These are phyloP conservation scores for Chondrus crispus DNA, from an alignment of 23 red algal species.

Conservation along the genomic window DNA sequence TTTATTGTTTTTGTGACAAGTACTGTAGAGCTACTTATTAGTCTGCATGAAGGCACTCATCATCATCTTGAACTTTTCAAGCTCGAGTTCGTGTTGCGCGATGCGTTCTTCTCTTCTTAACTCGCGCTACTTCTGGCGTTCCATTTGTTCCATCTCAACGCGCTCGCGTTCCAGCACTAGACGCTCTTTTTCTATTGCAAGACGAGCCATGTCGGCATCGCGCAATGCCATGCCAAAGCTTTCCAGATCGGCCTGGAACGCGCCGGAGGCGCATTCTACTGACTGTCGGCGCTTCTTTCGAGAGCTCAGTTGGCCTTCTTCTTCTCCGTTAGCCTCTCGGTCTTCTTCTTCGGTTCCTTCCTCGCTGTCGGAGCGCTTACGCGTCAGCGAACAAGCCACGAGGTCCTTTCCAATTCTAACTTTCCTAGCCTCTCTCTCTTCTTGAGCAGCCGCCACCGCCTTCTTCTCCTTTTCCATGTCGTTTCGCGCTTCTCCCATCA, in stretches of 20 bases:
- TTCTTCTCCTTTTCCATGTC: background rate
- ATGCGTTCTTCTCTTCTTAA: background rate
- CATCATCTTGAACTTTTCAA: constrained; percentile 16
- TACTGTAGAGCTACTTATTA: background rate
- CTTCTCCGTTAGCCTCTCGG: background rate
- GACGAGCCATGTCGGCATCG: background rate
- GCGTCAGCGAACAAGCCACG: background rate
- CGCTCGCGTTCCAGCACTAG: background rate
- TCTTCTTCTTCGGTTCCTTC: background rate
- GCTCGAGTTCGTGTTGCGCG: background rate
- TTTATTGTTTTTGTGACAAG: no score
- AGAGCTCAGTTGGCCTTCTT: background rate
- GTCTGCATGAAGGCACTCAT: background rate
- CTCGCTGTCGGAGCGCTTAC: background rate
- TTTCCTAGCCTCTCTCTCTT: background rate
- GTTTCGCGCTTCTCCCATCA: background rate
- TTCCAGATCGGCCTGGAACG: background rate
- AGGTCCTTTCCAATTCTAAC: background rate
- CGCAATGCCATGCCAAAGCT: background rate
- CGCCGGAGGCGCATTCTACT: no score
- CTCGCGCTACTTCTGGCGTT: background rate
- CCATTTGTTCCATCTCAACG: background rate
- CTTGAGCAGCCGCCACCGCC: background rate
- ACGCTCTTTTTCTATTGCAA: background rate
- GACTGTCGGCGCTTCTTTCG: background rate